phyloP scores from a whole-genome alignment of 2,329 filamentous ascomycete species.

The Mycocentrospora acerina region DNA sequence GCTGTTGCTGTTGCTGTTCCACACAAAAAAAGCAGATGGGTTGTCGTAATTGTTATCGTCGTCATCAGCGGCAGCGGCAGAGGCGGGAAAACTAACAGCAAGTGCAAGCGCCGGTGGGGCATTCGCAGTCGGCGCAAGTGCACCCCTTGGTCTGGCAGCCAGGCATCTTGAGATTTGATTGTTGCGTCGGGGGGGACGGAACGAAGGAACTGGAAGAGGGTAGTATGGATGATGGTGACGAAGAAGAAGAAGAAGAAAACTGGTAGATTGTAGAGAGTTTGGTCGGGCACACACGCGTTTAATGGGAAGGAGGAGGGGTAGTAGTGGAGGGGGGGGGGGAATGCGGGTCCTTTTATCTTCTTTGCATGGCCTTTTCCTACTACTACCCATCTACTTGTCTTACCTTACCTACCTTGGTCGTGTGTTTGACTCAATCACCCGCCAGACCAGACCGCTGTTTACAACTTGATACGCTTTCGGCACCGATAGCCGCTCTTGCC shows the following conservation, averaged over 20 bases:
- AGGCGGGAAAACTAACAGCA: slow-evolving; percentile 32
- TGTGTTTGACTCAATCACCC: not conserved
- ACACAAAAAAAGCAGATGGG: no score
- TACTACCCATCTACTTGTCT: not conserved
- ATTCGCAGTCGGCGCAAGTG: slow-evolving; percentile 38
- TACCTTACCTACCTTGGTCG: not conserved
- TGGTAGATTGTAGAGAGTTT: slow-evolving; percentile 5
- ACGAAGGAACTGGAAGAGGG: slow-evolving; percentile 3
- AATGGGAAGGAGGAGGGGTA: no score
- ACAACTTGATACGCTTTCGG: slow-evolving; percentile 13
- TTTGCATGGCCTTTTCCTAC: not conserved
- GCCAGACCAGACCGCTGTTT: slow-evolving; percentile 6
- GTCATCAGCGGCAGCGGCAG: no score
- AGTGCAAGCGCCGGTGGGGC: slow-evolving; percentile 34
- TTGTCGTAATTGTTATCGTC: no score
- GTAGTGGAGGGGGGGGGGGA: not conserved
- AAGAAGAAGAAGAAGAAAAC: slow-evolving; percentile 1
- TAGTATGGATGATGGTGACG: slow-evolving; percentile 2
- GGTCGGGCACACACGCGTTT: not conserved
- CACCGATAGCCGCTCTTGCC: slow-evolving; percentile 22
- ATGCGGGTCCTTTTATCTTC: not conserved
- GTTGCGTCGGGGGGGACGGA: slow-evolving; percentile 9
- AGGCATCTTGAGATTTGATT: slow-evolving; percentile 33
- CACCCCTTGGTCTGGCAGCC: slow-evolving; percentile 39
- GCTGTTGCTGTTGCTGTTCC: no score